A percentile compares a stretch with the other conserved stretches of the same genome.
Evolutionary conservation across 1,284 basidiomycete species (phyloP).

Genomic region (Pyrrhoderma noxium): DNA sequence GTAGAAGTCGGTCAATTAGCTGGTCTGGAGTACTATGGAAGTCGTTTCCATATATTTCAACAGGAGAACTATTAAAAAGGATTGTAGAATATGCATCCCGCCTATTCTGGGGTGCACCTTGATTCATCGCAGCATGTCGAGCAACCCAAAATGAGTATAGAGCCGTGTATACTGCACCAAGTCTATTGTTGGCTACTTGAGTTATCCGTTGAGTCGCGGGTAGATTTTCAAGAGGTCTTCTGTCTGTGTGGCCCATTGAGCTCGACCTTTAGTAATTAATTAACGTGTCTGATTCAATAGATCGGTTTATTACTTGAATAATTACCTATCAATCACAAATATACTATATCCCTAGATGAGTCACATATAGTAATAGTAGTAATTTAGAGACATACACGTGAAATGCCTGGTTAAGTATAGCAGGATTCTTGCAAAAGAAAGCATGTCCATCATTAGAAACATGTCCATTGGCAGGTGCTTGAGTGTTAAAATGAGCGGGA

Average conservation of each 20-base stretch:
- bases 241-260: slow-evolving; percentile 41
- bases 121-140: slow-evolving; percentile 28
- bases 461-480: slow-evolving; percentile 32
- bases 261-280: slow-evolving; percentile 33
- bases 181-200: slow-evolving; percentile 37
- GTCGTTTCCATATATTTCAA: slow-evolving; percentile 37
- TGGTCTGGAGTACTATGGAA: slow-evolving; percentile 41
- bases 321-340: slow-evolving; percentile 44
- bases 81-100: slow-evolving; percentile 54
- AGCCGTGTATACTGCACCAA: slow-evolving; percentile 52
- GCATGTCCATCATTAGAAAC: slow-evolving; percentile 49
- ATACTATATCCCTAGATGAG: slow-evolving; percentile 30
- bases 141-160: slow-evolving; percentile 49
- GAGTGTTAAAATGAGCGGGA: slow-evolving; percentile 25
- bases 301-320: no score
- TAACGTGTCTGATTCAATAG: no score
- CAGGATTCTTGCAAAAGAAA: slow-evolving; percentile 50
- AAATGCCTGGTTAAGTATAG: slow-evolving; percentile 44
- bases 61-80: slow-evolving; percentile 35
- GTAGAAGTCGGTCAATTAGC: slow-evolving; percentile 36
- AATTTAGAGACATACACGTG: slow-evolving; percentile 41
- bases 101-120: slow-evolving; percentile 25
- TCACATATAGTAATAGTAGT: not conserved
- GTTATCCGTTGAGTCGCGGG: slow-evolving; percentile 37
- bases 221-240: slow-evolving; percentile 37